Percentiles rank a stretch among this genome's conserved stretches.
These are phyloP conservation scores for Pharnaceum exiguum DNA, from an alignment of 148 eudicot genomes.

Conservation along the genomic window DNA sequence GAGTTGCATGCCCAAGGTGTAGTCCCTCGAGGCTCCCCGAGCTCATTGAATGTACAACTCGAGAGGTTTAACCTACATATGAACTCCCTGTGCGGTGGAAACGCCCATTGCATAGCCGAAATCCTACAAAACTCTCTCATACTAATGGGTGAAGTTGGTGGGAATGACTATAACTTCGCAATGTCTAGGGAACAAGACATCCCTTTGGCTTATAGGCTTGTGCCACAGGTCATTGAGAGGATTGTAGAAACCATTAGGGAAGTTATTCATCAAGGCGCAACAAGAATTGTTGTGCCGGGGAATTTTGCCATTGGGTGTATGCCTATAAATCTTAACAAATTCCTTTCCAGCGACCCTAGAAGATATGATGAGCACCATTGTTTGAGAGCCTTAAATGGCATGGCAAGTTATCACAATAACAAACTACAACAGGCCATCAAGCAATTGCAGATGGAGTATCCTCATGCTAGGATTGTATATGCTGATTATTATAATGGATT, in stretches of 20 bases:
- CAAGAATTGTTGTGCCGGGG: constrained; percentile 16
- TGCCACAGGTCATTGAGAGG: too few species aligned
- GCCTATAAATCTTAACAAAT: constrained; percentile 8
- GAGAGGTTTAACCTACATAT: constrained; percentile 3
- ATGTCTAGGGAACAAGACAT: constrained; percentile 6
- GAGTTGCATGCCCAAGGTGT: background rate
- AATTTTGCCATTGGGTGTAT: constrained; percentile 25
- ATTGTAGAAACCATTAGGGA: constrained; percentile 18
- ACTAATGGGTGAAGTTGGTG: constrained; percentile 39
- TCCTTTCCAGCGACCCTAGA: background rate
- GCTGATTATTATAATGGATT: constrained; percentile 16
- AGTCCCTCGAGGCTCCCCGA: background rate
- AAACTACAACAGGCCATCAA: constrained; percentile 8
- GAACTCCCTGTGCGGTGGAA: background rate
- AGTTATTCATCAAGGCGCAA: constrained; percentile 14
- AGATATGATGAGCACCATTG: constrained; percentile 20
- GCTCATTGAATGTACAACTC: constrained; percentile 5
- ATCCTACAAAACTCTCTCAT: constrained; percentile 16
- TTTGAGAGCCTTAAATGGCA: constrained; percentile 8
- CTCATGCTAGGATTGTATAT: constrained; percentile 11
- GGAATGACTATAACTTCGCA: constrained; percentile 31
- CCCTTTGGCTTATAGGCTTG: constrained; percentile 7
- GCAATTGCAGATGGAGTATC: constrained; percentile 11
- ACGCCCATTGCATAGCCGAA: background rate
- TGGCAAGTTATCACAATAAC: constrained; percentile 14